Evolutionary conservation across 148 eudicot genomes (phyloP).

Genomic region (Fallopia convolvulus): DNA sequence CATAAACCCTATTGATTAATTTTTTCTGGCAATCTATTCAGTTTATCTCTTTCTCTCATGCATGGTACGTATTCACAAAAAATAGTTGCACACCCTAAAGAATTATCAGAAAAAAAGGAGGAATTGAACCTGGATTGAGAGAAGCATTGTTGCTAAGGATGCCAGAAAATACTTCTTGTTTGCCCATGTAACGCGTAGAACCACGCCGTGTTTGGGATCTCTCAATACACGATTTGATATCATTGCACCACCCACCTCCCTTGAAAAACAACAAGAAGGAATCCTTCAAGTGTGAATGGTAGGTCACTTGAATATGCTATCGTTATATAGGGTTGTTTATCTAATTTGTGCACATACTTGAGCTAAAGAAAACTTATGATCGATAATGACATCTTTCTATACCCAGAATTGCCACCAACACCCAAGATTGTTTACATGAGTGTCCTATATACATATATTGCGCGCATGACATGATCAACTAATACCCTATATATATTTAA

Average conservation of each 20-base stretch:
- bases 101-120: neutral
- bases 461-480: no score
- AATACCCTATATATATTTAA: no score
- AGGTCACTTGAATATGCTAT: neutral
- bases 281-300: neutral
- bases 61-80: no score
- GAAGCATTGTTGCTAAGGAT: slow-evolving; percentile 72
- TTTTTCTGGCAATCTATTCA: no score
- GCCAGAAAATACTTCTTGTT: slow-evolving; percentile 56
- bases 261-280: neutral
- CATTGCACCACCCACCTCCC: slow-evolving; percentile 99
- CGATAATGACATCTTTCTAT: neutral
- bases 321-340: neutral
- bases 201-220: slow-evolving; percentile 78
- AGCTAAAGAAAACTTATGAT: neutral
- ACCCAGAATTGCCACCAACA: neutral
- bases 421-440: neutral
- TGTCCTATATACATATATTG: no score
- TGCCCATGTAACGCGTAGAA: slow-evolving; percentile 68
- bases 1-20: no score
- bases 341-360: neutral
- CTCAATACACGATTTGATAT: slow-evolving; percentile 58
- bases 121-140: slow-evolving; percentile 40
- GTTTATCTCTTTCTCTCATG: no score
- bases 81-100: no score